Base-by-base conservation (phyloP, 306 rosid genomes). In the Lotus japonicus region DNA sequence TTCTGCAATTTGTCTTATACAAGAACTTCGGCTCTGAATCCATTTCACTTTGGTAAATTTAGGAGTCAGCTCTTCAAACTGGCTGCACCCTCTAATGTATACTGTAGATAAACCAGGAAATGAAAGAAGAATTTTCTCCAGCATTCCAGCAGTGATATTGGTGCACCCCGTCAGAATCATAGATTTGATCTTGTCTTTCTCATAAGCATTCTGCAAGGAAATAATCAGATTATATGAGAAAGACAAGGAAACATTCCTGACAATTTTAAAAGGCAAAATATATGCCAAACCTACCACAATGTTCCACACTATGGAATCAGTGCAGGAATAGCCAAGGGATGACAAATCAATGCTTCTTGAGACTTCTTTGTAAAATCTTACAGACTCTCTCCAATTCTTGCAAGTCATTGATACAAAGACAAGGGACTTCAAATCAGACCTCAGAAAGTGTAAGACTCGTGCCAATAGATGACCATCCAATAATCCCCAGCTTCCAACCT, bases 81-180 rank as follows among this genome's bases (percentile, higher is more conserved):
- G 97, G 64, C 75, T 84, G 83, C 99, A 95, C 51, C 95, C 92
- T 81, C 96, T 85, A 72, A 88, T 85, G 70, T 89, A 92, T 69
- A 92, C 42, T 9, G 81, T 84, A 58, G 86, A 81, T 75, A 92
- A 71, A 79, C 74, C 75, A 70, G 95, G 85, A 86, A 83, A 83
- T 42, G 82, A 84, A 54, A 77, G 73, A 78, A 92, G 81, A 82
- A 86, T 81, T 82, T 86, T 88, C 86, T 89, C 98, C 14, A 92
- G 91, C 56, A 78, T 79, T 63, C n/a, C 69, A 9, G 96, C 79
- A 23, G 91, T 53, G 73, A 92, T 78, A 75, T 79, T 88, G 71
- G 78, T 82, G 73, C 99, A 95, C 68, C 96, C 95, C 81, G 53
- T 76, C 77, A 95, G 79, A 83, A 91, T 73, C 72, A 95, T 67